phyloP scores from a whole-genome alignment of 2,329 filamentous ascomycete species.

The Ophiognomonia clavigignenti-juglandacearum region DNA sequence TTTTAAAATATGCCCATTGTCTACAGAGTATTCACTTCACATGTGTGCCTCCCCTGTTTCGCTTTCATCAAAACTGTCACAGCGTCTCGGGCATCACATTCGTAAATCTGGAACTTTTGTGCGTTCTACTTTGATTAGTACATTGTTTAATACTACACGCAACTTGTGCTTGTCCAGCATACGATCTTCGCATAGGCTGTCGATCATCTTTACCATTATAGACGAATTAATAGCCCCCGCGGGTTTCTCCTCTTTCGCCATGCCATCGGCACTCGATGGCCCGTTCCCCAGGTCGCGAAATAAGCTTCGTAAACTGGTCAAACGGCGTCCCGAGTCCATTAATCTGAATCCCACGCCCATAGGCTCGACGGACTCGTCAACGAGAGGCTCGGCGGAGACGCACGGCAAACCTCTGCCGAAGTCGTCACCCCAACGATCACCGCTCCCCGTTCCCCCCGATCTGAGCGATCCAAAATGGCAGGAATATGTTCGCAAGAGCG shows the following conservation, averaged over 20 bases:
- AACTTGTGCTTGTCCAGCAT: too few relatives aligned
- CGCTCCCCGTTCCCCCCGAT: slow-evolving; percentile 25
- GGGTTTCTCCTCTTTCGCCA: slow-evolving; percentile 10
- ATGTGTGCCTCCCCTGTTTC: too few relatives aligned
- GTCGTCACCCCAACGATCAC: slow-evolving; percentile 6
- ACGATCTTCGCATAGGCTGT: background rate
- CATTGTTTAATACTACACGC: too few relatives aligned
- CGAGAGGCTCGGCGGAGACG: slow-evolving; percentile 13
- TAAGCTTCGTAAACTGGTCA: slow-evolving; percentile 27
- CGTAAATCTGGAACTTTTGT: too few relatives aligned
- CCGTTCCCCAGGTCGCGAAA: slow-evolving; percentile 22
- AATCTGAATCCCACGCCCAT: slow-evolving; percentile 12
- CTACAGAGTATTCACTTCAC: too few relatives aligned
- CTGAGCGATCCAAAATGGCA: slow-evolving; percentile 29
- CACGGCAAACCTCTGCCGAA: slow-evolving; percentile 14
- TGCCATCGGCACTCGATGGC: slow-evolving; percentile 16
- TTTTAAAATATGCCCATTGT: too few relatives aligned
- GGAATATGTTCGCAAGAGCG: slow-evolving; percentile 25
- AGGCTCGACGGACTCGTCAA: slow-evolving; percentile 17
- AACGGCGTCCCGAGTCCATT: slow-evolving; percentile 8
- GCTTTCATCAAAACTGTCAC: too few relatives aligned
- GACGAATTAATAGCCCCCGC: slow-evolving; percentile 1
- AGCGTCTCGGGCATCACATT: too few relatives aligned
- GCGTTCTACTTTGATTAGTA: too few relatives aligned
- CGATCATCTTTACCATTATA: background rate